Evolutionary conservation across 2,329 filamentous ascomycete species (phyloP).

Genomic region (Colletotrichum shisoi): DNA sequence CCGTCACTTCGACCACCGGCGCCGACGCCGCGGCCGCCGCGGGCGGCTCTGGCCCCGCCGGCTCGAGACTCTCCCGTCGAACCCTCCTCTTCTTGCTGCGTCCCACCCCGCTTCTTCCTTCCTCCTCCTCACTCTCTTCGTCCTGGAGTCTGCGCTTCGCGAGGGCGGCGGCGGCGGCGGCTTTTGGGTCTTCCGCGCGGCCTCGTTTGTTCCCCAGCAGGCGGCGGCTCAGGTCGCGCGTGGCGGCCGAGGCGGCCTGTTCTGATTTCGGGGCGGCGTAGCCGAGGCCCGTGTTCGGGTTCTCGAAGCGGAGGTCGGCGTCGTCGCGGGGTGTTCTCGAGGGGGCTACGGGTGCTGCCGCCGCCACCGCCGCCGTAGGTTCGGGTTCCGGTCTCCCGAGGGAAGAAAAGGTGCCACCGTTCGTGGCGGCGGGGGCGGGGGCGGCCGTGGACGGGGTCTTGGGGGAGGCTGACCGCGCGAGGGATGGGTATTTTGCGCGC

Average conservation of each 20-base stretch:
- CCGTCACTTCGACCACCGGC: background rate
- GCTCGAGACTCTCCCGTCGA: slow-evolving; percentile 31
- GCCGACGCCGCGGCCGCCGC: background rate
- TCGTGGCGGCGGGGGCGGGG: background rate
- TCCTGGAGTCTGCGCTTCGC: slow-evolving; percentile 31
- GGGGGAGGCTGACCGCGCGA: slow-evolving; percentile 32
- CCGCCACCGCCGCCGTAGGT: background rate
- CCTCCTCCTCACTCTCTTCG: slow-evolving; percentile 47
- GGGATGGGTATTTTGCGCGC: slow-evolving; percentile 37
- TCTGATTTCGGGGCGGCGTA: slow-evolving; percentile 46
- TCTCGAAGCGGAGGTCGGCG: slow-evolving; percentile 37
- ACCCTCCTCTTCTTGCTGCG: slow-evolving; percentile 48
- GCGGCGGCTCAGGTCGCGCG: slow-evolving; percentile 46
- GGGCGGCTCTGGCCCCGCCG: slow-evolving; percentile 9
- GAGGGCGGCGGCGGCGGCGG: slow-evolving; percentile 29
- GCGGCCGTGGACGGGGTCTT: background rate
- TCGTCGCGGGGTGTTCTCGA: slow-evolving; percentile 29
- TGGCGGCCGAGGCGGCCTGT: slow-evolving; percentile 42
- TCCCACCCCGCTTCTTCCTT: slow-evolving; percentile 51
- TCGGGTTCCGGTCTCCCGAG: slow-evolving; percentile 24
- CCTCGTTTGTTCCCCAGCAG: slow-evolving; percentile 43
- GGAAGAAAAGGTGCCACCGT: slow-evolving; percentile 38
- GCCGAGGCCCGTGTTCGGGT: slow-evolving; percentile 54
- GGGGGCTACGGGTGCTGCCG: background rate
- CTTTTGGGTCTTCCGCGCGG: slow-evolving; percentile 31